These are phyloP conservation scores for Talaromyces thailandensis DNA, from an alignment of 495 filamentous ascomycete genomes.

Conservation along the genomic window DNA sequence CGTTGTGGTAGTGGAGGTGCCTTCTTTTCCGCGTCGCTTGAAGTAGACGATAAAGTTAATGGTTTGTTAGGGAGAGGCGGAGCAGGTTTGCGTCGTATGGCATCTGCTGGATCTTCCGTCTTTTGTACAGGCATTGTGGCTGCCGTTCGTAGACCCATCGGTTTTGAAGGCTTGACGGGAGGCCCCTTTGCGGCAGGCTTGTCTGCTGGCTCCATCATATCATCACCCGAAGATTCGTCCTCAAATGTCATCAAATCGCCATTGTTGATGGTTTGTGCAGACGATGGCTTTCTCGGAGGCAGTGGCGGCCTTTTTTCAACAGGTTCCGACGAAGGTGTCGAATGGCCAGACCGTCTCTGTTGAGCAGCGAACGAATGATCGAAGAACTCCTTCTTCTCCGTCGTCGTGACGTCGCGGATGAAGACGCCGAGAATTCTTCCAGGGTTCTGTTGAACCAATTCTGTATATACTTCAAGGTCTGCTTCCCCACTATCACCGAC, in stretches of 20 bases:
- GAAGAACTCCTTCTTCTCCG: slow-evolving; percentile 61
- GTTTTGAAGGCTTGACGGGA: slow-evolving; percentile 59
- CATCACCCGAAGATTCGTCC: slow-evolving; percentile 31
- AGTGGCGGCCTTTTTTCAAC: slow-evolving; percentile 22
- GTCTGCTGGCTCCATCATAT: neutral
- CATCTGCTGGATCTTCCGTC: neutral
- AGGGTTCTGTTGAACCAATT: slow-evolving; percentile 76
- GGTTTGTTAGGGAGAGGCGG: slow-evolving; percentile 34
- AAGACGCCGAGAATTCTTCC: slow-evolving; percentile 77
- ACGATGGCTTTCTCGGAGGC: slow-evolving; percentile 21
- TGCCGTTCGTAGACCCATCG: slow-evolving; percentile 47
- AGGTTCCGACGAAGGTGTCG: slow-evolving; percentile 13
- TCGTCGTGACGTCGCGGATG: slow-evolving; percentile 88
- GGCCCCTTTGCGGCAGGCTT: slow-evolving; percentile 20
- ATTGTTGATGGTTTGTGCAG: slow-evolving; percentile 27
- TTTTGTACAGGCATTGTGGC: slow-evolving; percentile 10
- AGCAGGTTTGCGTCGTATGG: slow-evolving; percentile 31
- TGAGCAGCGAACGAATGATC: slow-evolving; percentile 51
- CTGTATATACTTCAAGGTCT: slow-evolving; percentile 94
- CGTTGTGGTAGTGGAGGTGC: slow-evolving; percentile 13
- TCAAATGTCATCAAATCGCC: slow-evolving; percentile 58
- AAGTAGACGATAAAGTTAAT: slow-evolving; percentile 19
- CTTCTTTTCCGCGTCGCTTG: slow-evolving; percentile 8
- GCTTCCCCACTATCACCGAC: slow-evolving; percentile 95
- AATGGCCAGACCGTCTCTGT: slow-evolving; percentile 14